Evolutionary conservation across 2,329 filamentous ascomycete genomes (phyloP).

Genomic region (Nothopassalora personata): DNA sequence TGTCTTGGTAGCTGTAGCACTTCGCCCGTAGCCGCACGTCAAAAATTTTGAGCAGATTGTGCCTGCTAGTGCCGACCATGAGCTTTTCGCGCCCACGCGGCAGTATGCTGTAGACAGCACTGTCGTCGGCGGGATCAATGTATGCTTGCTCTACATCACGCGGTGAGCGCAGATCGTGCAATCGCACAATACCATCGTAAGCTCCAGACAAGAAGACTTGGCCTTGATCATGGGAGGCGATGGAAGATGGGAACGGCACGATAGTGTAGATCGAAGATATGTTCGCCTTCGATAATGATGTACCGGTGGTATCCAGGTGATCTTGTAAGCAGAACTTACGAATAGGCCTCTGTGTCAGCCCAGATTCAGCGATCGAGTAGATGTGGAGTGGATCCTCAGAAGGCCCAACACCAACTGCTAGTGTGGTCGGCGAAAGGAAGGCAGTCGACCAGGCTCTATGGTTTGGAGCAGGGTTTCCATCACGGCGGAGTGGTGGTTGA

Average conservation of each 20-base stretch:
- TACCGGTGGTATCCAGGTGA: conserved; percentile 17
- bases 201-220: conserved; percentile 56
- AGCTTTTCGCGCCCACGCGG: conserved; percentile 53
- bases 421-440: conserved; percentile 46
- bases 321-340: conserved; percentile 37
- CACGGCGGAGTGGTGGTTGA: conserved; percentile 12
- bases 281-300: conserved; percentile 27
- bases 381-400: conserved; percentile 44
- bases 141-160: conserved; percentile 44
- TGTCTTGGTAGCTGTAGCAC: conserved; percentile 30
- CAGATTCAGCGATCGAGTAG: conserved; percentile 46
- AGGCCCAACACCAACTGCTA: conserved; percentile 49
- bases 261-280: conserved; percentile 44
- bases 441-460: conserved; percentile 46
- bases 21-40: conserved; percentile 50
- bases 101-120: conserved; percentile 55
- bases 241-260: conserved; percentile 35
- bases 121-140: conserved; percentile 53
- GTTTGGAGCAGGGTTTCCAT: conserved; percentile 16
- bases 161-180: conserved; percentile 57
- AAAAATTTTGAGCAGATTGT: conserved; percentile 58
- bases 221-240: conserved; percentile 31
- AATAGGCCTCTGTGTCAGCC: conserved; percentile 36
- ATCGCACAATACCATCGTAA: conserved; percentile 52
- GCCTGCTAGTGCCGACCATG: conserved; percentile 52